phyloP scores from a whole-genome alignment of 352 stramenopile genomes.

The Phytopythium boreale region DNA sequence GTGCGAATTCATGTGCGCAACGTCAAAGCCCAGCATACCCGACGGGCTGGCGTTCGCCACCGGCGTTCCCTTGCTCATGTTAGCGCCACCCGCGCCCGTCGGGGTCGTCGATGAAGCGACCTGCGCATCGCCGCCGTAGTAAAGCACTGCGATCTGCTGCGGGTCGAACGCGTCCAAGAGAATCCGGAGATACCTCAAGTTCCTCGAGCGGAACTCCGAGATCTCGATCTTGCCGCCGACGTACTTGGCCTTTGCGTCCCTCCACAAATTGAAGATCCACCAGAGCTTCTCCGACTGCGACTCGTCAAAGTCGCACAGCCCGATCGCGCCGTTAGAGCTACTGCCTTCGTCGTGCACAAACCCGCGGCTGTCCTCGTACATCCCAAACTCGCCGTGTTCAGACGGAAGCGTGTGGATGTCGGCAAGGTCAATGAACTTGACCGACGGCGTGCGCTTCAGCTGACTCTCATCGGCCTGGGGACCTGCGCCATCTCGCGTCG shows the following conservation, averaged over 20 bases:
- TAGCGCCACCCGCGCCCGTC: neutral
- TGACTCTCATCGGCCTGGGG: neutral
- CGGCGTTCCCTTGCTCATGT: constrained; percentile 18
- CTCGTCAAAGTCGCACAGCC: constrained; percentile 78
- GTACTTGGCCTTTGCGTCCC: constrained; percentile 62
- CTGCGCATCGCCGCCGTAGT: constrained; percentile 25
- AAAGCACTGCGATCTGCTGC: constrained; percentile 75
- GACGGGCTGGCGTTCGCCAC: constrained; percentile 10
- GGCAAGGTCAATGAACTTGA: constrained; percentile 59
- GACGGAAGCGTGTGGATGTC: constrained; percentile 43
- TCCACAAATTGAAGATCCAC: constrained; percentile 83
- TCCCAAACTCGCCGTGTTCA: constrained; percentile 21
- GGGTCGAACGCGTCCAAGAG: constrained; percentile 77
- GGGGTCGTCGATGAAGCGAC: constrained; percentile 17
- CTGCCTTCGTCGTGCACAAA: constrained; percentile 45
- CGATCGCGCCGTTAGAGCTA: constrained; percentile 51
- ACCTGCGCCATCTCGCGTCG: neutral
- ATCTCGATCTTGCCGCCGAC: constrained; percentile 69
- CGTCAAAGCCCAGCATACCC: constrained; percentile 73
- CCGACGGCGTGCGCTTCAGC: constrained; percentile 31
- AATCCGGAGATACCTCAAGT: constrained; percentile 64
- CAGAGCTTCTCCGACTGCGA: constrained; percentile 78
- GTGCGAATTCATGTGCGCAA: constrained; percentile 72
- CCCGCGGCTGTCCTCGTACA: constrained; percentile 21
- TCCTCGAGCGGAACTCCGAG: constrained; percentile 57